Base-by-base conservation (phyloP, 1,284 basidiomycete genomes). In the Ustilago trichophora region DNA sequence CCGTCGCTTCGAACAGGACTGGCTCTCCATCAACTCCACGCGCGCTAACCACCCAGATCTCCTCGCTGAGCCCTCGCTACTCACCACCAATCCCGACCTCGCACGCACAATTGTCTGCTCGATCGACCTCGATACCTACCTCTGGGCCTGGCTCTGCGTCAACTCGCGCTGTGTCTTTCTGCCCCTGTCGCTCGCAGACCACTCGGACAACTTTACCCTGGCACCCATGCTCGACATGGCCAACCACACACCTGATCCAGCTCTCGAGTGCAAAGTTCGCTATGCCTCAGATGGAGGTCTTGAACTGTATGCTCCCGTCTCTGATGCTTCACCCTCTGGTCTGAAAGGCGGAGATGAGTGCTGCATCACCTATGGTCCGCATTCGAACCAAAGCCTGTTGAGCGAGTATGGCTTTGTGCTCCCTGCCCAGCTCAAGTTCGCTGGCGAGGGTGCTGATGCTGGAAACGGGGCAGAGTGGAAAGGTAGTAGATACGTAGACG, bases 161-260 rank as follows among this genome's bases (percentile, higher is more conserved):
- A 78, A 75, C 34, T 69, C 77, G 11, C 73, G 78, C 18, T 80
- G 76, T 42, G 56, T 80, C 32, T 77, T 67, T 32, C 24, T 71
- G 12, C 73, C 72, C 8, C 66, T 79, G 5, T 44, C 53, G 2
- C 60, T 77, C 8, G 62, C 51, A 10, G 44, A 65, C 11, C 77
- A 77, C 22, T 49, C 50, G 11, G 75, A 80, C 64, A 80, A 80
- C 38, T 72, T 80, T 37, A 78, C 78, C 2, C 41, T 80, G 4
- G 76, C 75, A 12, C 77, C 78, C 1, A 26, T 80, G 49, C 74
- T 80, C 11, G 78, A 80, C 27, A 79, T 80, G 78, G 75, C 77
- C 25, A 80, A 80, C 37, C 78, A 80, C 42, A 80, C 77, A 3
- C 37, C 62, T 2, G 55, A 70, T n/a, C 27, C 52, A 0, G 27